Conservation (phyloP, 148 eudicot genomes). For the Vaccinium vitisidaea region DNA sequence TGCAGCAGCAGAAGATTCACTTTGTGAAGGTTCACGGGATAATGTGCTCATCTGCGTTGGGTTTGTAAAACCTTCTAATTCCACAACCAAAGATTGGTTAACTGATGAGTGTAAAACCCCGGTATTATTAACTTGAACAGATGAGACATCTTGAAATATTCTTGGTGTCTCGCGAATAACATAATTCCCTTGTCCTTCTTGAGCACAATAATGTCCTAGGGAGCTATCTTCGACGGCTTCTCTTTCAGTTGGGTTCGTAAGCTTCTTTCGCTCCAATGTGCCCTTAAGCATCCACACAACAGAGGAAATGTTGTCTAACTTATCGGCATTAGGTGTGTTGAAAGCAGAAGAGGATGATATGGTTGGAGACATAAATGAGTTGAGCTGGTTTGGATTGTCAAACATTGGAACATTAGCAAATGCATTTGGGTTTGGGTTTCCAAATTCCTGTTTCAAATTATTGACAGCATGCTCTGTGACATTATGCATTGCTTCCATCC, state of each 20-base stretch:
- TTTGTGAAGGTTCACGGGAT: constrained; percentile 47
- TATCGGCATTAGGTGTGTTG: constrained; percentile 24
- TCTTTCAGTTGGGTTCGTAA: constrained; percentile 23
- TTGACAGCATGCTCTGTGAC: constrained; percentile 22
- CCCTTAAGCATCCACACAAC: constrained; percentile 56
- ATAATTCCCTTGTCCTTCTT: constrained; percentile 29
- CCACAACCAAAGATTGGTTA: constrained; percentile 29
- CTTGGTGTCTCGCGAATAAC: constrained; percentile 18
- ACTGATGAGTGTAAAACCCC: constrained; percentile 26
- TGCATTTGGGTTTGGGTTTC: constrained; percentile 23
- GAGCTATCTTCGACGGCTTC: constrained; percentile 29
- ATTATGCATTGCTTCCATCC: constrained; percentile 30
- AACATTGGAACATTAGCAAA: constrained; percentile 23
- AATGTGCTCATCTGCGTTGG: constrained; percentile 26
- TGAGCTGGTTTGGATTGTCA: constrained; percentile 22
- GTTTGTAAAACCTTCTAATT: constrained; percentile 32
- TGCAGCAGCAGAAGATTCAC: constrained; percentile 55
- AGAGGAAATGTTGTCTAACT: constrained; percentile 43
- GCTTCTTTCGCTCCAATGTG: constrained; percentile 46
- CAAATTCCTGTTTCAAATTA: constrained; percentile 29
- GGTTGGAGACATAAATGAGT: constrained; percentile 37
- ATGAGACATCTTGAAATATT: constrained; percentile 25
- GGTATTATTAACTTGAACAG: constrained; percentile 26
- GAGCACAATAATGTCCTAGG: constrained; percentile 30
- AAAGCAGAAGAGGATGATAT: constrained; percentile 42